phyloP scores from a whole-genome alignment of 2,329 filamentous ascomycete species.

The Tetracladium maxilliforme region DNA sequence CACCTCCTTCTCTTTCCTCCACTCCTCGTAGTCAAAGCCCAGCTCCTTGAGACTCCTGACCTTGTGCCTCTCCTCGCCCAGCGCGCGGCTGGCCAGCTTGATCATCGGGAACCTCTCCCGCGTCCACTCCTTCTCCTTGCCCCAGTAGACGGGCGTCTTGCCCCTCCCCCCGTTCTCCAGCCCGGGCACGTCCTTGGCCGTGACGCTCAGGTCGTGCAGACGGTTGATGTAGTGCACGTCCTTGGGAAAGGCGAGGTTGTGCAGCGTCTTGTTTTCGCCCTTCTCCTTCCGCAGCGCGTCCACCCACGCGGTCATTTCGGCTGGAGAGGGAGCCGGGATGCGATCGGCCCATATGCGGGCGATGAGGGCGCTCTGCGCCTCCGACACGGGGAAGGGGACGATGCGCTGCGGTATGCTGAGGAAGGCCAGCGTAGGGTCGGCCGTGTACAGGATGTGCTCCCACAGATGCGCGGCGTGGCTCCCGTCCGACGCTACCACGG shows the following conservation, averaged over 20 bases:
- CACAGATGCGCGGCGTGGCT: constrained; percentile 29
- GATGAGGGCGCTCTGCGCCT: constrained; percentile 61
- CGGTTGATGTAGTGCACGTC: constrained; percentile 6
- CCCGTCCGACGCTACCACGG: constrained; percentile 36
- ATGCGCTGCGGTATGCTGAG: constrained; percentile 30
- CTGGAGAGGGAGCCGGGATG: constrained; percentile 43
- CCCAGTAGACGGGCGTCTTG: constrained; percentile 23
- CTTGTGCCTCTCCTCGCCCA: constrained; percentile 18
- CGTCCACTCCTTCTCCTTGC: constrained; percentile 21
- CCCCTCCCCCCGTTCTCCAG: constrained; percentile 21
- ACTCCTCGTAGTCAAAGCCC: constrained; percentile 20
- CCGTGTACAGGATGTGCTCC: constrained; percentile 36
- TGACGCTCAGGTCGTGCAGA: constrained; percentile 2
- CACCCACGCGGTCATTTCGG: constrained; percentile 59
- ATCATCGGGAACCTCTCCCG: constrained; percentile 23
- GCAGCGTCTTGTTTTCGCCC: constrained; percentile 4
- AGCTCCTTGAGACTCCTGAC: constrained; percentile 19
- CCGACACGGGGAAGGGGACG: constrained; percentile 32
- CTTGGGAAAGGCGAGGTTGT: constrained; percentile 4
- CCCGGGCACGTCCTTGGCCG: constrained; percentile 3
- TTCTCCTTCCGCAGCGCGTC: too few species aligned
- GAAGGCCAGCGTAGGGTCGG: constrained; percentile 27
- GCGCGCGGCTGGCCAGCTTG: constrained; percentile 20
- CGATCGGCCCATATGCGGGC: constrained; percentile 64
- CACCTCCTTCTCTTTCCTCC: constrained; percentile 9